Base-by-base conservation (phyloP, 768 basidiomycete species). In the Psilocybe subaeruginosa region DNA sequence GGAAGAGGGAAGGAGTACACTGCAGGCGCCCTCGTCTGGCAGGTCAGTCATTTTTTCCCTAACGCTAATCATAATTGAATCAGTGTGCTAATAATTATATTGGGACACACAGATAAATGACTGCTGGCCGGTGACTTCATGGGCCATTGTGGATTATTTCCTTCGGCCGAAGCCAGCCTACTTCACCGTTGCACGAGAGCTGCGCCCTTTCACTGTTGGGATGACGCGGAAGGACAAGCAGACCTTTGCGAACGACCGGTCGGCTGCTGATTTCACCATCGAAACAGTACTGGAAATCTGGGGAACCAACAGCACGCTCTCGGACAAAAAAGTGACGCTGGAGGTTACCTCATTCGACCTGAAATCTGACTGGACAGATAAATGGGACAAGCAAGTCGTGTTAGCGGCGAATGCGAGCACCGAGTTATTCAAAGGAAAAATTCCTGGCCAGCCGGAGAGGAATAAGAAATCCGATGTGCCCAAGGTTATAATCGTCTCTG, bases 101-200 rank as follows among this genome's bases (percentile, higher is more conserved):
- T 14, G 37, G 41, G 11, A 43, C 43, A 50, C 31, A 46, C 66
- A 93, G 89, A 81, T 94, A 64, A 93, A 93, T 66, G 92, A 95
- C 70, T 95, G 94, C 74, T 97, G 95, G 94, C 96, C 95, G 14
- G 87, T 88, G 53, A 94, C 93, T 8, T 95, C 93, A 33, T 97
- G 95, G 95, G 88, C 92, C 3, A 96, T 97, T 67, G 85, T 88
- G 39, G 95, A 98, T 74, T 96, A 97, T 77, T 97, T 95, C 78
- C 78, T 95, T 59, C 82, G 95, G 30, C 96, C 96, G 5, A 98
- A 97, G 76, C 94, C 95, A 1, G 89, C 95, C 0, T 97, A 88
- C 76, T 97, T 89, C 74, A 73, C 92, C 4, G 89, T 97, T 66
- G 87, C 90, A 54, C 87, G 96, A 61, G 94, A 97, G 74, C 83